Evolutionary conservation across 805 yeast genomes (phyloP), one percentile per base, ranked within the genome.

Genomic region (Yueomyces sinensis): DNA sequence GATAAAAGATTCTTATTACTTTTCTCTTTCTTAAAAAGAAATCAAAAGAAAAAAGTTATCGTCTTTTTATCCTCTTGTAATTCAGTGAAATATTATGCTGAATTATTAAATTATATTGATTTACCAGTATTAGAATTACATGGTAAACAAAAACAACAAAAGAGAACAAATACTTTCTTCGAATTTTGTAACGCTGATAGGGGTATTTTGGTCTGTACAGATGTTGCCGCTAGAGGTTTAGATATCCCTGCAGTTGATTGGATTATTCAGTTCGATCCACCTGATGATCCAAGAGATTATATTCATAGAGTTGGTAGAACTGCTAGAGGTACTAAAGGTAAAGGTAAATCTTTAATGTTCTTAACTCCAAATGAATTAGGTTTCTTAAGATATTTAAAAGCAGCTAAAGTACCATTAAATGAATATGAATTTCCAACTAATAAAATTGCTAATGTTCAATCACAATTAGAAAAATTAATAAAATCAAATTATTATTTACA

Each of bases 301-400:
- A 91, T 91, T 47, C 99, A 91, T 65, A 76, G 99, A 61, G 98
- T 91, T 27, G 99, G 99, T 45, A 79, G 99, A 68, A 91, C 99
- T 19, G 99, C 98, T 27, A 79, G 98, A 67, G 94, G 94, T 44
- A 73, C 80, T 11, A 54, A 72, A 32, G 97, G 95, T 37, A 78
- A 77, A 54, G 99, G 99, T 50, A 82, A 78, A 61, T 83, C 95
- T 9, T 66, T 91, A 41, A 87, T 91, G 97, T 91, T 91, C 59
- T 68, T 91, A 56, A 78, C 89, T 7, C 98, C 98, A 30, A 75
- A 74, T 30, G 99, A 91, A 61, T 70, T 91, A 33, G 98, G 98
- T 3, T 91, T 91, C 65, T 63, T 91, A 55, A 72, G 97, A 51
- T 91, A 91, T 58, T 71, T 91, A 55, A 91, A 91, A 52, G 93